phyloP scores from a whole-genome alignment of 1,284 basidiomycete genomes.

The Calocybe gambosa region DNA sequence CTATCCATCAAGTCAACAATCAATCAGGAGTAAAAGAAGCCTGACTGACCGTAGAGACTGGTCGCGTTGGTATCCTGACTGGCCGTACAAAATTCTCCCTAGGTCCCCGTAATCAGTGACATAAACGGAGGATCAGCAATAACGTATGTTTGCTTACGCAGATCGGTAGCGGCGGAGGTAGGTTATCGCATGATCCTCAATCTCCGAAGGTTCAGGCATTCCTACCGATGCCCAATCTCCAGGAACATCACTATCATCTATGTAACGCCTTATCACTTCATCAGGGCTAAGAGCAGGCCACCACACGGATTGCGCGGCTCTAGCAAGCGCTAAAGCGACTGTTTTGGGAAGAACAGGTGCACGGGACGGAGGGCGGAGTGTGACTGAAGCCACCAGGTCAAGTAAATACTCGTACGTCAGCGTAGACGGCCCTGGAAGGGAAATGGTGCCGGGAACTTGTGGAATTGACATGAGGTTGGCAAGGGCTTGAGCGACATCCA shows the following conservation, averaged over 20 bases:
- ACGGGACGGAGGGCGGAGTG: conserved; percentile 64
- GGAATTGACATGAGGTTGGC: conserved; percentile 69
- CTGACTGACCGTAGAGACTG: conserved; percentile 20
- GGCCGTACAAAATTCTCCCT: conserved; percentile 53
- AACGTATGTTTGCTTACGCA: conserved; percentile 45
- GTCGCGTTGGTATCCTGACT: conserved; percentile 42
- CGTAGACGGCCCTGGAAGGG: conserved; percentile 85
- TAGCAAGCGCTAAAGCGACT: conserved; percentile 63
- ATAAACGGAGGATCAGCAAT: conserved; percentile 1
- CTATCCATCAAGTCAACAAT: conserved; percentile 9
- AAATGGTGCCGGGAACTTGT: conserved; percentile 63
- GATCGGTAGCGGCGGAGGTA: conserved; percentile 89
- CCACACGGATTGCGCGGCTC: conserved; percentile 73
- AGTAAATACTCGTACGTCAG: conserved; percentile 85
- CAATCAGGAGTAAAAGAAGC: conserved; percentile 6
- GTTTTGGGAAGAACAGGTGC: conserved; percentile 77
- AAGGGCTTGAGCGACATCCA: conserved; percentile 93
- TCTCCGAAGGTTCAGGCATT: conserved; percentile 64
- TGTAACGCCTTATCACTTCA: conserved; percentile 84
- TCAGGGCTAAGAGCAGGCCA: conserved; percentile 93
- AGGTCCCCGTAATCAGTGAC: conserved; percentile 11
- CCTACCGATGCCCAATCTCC: conserved; percentile 64
- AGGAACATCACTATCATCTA: conserved; percentile 70
- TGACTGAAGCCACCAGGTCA: conserved; percentile 76
- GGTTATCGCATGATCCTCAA: conserved; percentile 88